Conservation (phyloP, 768 basidiomycete species). For the Roridomyces roridus region DNA sequence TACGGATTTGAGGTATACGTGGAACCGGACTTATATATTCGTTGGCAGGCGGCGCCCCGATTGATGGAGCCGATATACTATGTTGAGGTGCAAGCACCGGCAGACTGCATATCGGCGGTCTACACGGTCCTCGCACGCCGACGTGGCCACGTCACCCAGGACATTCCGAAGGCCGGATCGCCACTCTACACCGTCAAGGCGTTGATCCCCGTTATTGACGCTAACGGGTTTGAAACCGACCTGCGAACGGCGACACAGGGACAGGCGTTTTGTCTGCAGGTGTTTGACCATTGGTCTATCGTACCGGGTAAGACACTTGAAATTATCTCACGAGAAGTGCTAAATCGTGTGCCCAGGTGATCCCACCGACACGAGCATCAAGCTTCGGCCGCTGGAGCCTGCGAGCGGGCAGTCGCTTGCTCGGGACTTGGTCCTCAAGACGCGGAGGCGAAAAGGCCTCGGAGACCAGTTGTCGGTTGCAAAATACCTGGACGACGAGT, state of each 20-base stretch:
- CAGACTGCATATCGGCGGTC: conserved; percentile 97
- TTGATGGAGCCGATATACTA: conserved; percentile 98
- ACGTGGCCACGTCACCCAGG: conserved; percentile 98
- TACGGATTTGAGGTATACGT: conserved; percentile 43
- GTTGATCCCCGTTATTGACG: conserved; percentile 96
- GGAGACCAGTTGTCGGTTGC: conserved; percentile 97
- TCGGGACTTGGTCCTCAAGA: conserved; percentile 94
- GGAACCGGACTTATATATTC: conserved; percentile 1
- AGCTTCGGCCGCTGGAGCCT: conserved; percentile 94
- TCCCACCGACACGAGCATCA: conserved; percentile 96
- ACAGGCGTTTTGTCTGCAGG: conserved; percentile 97
- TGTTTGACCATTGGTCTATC: conserved; percentile 98
- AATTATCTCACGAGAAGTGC: conserved; percentile 30
- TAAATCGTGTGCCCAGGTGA: conserved; percentile 64
- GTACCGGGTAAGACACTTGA: conserved; percentile 77
- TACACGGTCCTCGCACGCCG: conserved; percentile 98
- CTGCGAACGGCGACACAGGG: conserved; percentile 97
- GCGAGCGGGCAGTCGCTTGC: conserved; percentile 96
- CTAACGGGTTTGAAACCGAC: conserved; percentile 99
- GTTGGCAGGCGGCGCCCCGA: conserved; percentile 83
- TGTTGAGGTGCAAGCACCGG: conserved; percentile 99
- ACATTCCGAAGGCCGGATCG: conserved; percentile 97
- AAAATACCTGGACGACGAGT: conserved; percentile 97
- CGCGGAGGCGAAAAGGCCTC: conserved; percentile 93
- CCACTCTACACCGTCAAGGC: conserved; percentile 98